Percentiles rank a stretch among this genome's conserved stretches.
These are phyloP conservation scores for Fusarium nygamai DNA, from an alignment of 2,329 filamentous ascomycete species.

Conservation along the genomic window DNA sequence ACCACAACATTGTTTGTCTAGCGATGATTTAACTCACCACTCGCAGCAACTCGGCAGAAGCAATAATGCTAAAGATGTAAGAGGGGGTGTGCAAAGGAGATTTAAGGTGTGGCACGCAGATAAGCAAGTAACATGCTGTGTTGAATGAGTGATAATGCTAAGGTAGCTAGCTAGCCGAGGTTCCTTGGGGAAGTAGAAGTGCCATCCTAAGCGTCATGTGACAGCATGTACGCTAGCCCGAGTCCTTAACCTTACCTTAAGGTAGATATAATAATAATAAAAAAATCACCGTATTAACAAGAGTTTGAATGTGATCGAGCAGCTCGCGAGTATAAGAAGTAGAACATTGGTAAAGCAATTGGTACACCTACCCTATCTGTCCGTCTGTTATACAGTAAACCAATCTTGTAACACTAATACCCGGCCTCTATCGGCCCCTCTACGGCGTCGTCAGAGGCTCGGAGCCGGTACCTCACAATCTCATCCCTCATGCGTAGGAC, in stretches of 20 bases:
- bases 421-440: slow-evolving; percentile 29
- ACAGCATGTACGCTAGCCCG: neutral
- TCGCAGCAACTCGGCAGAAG: too few species aligned
- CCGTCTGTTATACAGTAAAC: neutral
- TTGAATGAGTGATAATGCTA: neutral
- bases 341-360: neutral
- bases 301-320: neutral
- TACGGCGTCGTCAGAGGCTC: slow-evolving; percentile 11
- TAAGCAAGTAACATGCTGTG: too few species aligned
- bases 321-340: neutral
- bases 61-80: too few species aligned
- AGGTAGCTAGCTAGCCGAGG: neutral
- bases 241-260: neutral
- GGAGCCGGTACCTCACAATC: slow-evolving; percentile 7
- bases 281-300: neutral
- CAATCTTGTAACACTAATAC: neutral
- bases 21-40: too few species aligned
- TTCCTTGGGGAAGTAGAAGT: neutral
- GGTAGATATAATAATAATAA: neutral
- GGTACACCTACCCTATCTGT: neutral
- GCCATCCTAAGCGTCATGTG: neutral
- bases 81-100: too few species aligned
- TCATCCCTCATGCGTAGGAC: neutral
- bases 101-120: too few species aligned
- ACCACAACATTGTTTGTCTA: too few species aligned